A percentile compares a stretch with the other conserved stretches of the same genome.
Evolutionary conservation across 78 protist genomes (phyloP).

Genomic region (Capsaspora owczarzaki): DNA sequence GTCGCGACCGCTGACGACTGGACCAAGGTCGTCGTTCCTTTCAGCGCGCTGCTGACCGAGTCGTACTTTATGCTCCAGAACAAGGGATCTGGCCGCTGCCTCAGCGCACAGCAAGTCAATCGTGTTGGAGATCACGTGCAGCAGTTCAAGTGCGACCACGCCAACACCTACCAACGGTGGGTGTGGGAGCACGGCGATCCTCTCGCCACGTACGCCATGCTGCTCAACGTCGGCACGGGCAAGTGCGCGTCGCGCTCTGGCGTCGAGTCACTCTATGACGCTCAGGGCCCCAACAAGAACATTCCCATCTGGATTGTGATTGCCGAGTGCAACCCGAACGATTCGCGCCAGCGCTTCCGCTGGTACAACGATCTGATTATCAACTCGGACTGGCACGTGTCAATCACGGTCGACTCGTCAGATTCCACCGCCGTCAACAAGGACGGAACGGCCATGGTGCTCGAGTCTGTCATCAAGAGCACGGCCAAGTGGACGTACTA

Average conservation of each 20-base stretch:
- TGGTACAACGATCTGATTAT: neutral
- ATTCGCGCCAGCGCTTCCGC: neutral
- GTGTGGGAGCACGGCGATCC: slow-evolving; percentile 1
- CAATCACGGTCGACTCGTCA: neutral
- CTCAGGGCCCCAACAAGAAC: neutral
- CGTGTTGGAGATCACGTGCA: neutral
- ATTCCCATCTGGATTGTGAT: neutral
- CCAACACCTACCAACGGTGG: neutral
- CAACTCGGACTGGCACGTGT: neutral
- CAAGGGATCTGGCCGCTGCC: neutral
- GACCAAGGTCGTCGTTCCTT: too few relatives aligned
- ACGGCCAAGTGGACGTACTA: neutral
- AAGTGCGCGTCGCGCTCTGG: neutral
- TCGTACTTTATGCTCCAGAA: neutral
- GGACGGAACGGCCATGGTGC: neutral
- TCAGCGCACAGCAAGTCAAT: neutral
- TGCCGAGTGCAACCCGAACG: neutral
- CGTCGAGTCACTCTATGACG: neutral
- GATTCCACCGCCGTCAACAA: neutral
- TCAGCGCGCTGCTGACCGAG: neutral
- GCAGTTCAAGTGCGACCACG: neutral
- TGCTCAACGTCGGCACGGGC: neutral
- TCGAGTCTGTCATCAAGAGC: neutral
- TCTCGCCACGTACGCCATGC: neutral
- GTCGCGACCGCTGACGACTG: too few relatives aligned